Conservation (phyloP, 148 eudicot genomes). For the Fagopyrum homotropicum region DNA sequence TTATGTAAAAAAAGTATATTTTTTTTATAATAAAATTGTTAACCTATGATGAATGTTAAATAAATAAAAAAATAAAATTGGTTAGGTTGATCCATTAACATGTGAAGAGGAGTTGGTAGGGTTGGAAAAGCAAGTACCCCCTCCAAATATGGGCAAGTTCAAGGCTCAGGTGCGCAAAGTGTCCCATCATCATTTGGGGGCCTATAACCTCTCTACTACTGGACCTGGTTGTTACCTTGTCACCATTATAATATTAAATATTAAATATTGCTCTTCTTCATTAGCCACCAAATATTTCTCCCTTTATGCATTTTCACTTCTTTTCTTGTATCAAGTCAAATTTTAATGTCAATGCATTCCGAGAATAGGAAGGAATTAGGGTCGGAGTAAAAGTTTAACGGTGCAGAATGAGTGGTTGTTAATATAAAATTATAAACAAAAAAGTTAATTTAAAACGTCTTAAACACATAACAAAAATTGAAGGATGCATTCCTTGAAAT, state of each 20-base stretch:
- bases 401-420: too few species aligned
- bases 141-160: slow-evolving; percentile 32
- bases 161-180: slow-evolving; percentile 17
- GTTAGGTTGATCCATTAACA: neutral
- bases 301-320: neutral
- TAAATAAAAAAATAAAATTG: too few species aligned
- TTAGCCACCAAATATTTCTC: neutral
- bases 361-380: too few species aligned
- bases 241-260: neutral
- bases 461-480: too few species aligned
- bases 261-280: neutral
- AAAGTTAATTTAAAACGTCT: too few species aligned
- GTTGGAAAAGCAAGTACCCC: slow-evolving; percentile 1
- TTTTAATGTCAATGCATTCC: neutral
- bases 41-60: too few species aligned
- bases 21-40: too few species aligned
- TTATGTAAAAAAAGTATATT: too few species aligned
- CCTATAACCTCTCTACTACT: neutral
- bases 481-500: too few species aligned
- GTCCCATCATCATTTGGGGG: neutral
- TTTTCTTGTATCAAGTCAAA: neutral
- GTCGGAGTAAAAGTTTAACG: too few species aligned
- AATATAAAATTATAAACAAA: too few species aligned
- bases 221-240: neutral
- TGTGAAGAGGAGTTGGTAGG: slow-evolving; percentile 1